phyloP scores from a whole-genome alignment of 495 filamentous ascomycete species.

The Aspergillus incahuasiensis region DNA sequence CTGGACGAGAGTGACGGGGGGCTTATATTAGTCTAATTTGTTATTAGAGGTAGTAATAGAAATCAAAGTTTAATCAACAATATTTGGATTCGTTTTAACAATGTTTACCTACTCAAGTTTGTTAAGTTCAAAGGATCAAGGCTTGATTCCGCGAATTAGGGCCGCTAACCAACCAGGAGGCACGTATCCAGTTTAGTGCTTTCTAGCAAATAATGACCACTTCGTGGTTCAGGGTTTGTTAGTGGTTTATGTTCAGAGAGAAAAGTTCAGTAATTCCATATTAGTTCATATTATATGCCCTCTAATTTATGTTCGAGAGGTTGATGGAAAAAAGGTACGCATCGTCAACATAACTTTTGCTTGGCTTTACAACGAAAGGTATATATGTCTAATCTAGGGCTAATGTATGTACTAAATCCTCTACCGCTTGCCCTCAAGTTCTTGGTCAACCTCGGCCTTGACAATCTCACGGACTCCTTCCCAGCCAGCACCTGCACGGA shows the following conservation, averaged over 20 bases:
- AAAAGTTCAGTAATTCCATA: too few species aligned
- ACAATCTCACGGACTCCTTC: slow-evolving; percentile 37
- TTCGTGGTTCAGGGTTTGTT: too few species aligned
- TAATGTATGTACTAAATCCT: not conserved
- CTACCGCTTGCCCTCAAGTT: slow-evolving; percentile 23
- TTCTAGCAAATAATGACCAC: too few species aligned
- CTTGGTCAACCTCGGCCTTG: slow-evolving; percentile 35
- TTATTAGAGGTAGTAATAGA: not conserved
- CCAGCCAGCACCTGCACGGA: slow-evolving; percentile 29
- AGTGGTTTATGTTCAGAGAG: too few species aligned
- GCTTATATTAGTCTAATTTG: not conserved
- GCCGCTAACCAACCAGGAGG: too few species aligned
- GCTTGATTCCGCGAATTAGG: not conserved
- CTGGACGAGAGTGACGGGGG: not conserved
- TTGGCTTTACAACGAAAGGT: not conserved
- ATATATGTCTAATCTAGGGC: not conserved
- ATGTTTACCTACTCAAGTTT: too few species aligned
- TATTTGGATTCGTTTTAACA: too few species aligned
- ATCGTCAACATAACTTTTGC: slow-evolving; percentile 7
- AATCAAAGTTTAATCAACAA: not conserved
- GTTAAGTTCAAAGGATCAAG: not conserved
- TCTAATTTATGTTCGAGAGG: not conserved
- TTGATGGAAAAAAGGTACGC: not conserved
- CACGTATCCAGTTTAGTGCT: too few species aligned
- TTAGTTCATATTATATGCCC: too few species aligned